Evolutionary conservation across 768 basidiomycete genomes (phyloP).

Genomic region (Cystofilobasidium capitatum): DNA sequence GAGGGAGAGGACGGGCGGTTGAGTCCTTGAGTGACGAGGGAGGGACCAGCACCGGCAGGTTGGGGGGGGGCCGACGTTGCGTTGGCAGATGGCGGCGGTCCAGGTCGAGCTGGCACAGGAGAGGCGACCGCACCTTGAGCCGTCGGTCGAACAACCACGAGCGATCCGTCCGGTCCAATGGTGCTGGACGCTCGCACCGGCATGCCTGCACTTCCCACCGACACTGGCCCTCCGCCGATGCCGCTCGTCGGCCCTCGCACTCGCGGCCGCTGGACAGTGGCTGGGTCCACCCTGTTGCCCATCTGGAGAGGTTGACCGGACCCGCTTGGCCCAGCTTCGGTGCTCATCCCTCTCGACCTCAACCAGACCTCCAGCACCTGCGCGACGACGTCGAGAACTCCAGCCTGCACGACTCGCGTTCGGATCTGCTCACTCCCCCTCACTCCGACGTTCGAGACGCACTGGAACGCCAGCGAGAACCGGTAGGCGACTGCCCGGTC

Average conservation of each 20-base stretch:
- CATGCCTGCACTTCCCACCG: too few relatives aligned
- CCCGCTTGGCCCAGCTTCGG: constrained; percentile 68
- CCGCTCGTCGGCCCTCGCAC: neutral
- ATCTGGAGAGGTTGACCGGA: neutral
- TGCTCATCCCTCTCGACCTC: constrained; percentile 73
- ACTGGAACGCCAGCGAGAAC: constrained; percentile 85
- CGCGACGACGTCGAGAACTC: constrained; percentile 84
- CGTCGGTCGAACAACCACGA: neutral
- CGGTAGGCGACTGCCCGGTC: constrained; percentile 36
- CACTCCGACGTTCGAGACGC: constrained; percentile 93
- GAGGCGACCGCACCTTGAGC: neutral
- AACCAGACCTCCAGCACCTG: constrained; percentile 91
- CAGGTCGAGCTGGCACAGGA: neutral
- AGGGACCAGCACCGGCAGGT: neutral
- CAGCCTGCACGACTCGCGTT: constrained; percentile 85
- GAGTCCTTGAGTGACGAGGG: neutral
- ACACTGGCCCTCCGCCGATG: neutral
- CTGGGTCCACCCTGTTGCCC: neutral
- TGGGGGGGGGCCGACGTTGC: neutral
- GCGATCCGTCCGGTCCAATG: neutral
- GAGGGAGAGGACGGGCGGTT: neutral
- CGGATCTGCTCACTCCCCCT: constrained; percentile 86
- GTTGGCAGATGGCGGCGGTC: neutral
- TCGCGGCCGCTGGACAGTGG: too few relatives aligned
- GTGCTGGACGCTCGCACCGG: neutral